Conservation (phyloP, 441 rosid genomes). For the Omphalea diandra region DNA sequence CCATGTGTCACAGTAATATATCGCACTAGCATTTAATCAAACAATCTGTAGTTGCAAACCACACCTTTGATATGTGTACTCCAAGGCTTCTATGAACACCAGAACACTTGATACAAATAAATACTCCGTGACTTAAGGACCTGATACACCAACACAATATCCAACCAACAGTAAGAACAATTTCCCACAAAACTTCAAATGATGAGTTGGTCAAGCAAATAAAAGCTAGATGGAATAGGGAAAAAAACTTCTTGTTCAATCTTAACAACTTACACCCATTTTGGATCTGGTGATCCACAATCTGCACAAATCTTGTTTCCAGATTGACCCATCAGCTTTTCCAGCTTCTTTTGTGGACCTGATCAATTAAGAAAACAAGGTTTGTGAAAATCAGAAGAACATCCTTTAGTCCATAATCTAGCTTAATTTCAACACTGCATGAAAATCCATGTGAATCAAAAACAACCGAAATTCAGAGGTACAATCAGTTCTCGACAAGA, state of each 20-base stretch:
- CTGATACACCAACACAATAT: slow-evolving; percentile 37
- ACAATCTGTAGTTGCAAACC: slow-evolving; percentile 7
- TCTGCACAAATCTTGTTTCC: slow-evolving; percentile 86
- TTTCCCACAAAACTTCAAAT: slow-evolving; percentile 1
- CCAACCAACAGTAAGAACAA: neutral
- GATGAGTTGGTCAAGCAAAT: neutral
- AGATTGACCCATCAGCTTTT: slow-evolving; percentile 46
- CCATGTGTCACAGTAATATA: neutral
- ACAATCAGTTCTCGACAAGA: neutral
- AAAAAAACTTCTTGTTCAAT: neutral
- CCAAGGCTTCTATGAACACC: slow-evolving; percentile 99
- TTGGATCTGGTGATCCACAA: slow-evolving; percentile 95
- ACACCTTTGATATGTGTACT: slow-evolving; percentile 91
- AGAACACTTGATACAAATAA: slow-evolving; percentile 95
- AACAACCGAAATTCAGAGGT: neutral
- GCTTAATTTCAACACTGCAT: neutral
- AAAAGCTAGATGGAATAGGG: neutral
- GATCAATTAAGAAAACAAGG: slow-evolving; percentile 24
- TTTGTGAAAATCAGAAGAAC: neutral
- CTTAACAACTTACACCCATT: slow-evolving; percentile 86
- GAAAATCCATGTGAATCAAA: neutral
- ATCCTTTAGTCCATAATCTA: neutral
- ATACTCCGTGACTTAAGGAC: slow-evolving; percentile 75
- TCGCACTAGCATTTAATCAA: neutral
- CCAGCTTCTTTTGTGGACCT: slow-evolving; percentile 66